phyloP scores from a whole-genome alignment of 2,329 filamentous ascomycete species.

The Ascochyta rabiei region DNA sequence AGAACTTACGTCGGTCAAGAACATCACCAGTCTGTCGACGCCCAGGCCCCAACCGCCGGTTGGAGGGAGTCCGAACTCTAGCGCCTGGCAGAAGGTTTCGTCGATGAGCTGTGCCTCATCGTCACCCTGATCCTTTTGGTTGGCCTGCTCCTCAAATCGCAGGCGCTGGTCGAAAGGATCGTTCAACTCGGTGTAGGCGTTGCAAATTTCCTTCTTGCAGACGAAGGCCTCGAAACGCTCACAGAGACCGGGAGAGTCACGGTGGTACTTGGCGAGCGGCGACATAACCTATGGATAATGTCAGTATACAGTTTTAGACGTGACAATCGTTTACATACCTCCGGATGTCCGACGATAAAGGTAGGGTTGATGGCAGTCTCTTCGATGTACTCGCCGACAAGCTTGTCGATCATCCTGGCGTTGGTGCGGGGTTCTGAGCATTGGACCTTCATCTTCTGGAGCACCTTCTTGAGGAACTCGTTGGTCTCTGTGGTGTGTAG shows the following conservation, averaged over 20 bases:
- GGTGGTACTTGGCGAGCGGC: conserved; percentile 94
- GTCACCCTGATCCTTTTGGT: conserved; percentile 90
- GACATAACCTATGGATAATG: conserved; percentile 80
- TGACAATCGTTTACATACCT: no score
- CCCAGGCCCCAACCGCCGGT: conserved; percentile 98
- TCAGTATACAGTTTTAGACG: no score
- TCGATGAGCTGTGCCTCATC: conserved; percentile 96
- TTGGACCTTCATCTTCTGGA: conserved; percentile 89
- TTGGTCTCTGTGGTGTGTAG: conserved; percentile 89
- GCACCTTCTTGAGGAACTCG: conserved; percentile 74
- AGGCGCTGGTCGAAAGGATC: conserved; percentile 90
- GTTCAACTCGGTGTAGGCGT: conserved; percentile 98
- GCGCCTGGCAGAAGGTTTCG: conserved; percentile 88
- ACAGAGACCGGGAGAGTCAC: conserved; percentile 74
- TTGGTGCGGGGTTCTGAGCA: conserved; percentile 92
- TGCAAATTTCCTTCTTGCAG: conserved; percentile 95
- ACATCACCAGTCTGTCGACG: conserved; percentile 93
- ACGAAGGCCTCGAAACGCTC: conserved; percentile 98
- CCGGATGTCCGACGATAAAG: conserved; percentile 68
- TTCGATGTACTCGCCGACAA: conserved; percentile 92
- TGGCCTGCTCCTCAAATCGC: conserved; percentile 81
- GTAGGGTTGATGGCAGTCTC: conserved; percentile 92
- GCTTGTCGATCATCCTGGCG: conserved; percentile 93
- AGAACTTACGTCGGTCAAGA: conserved; percentile 72
- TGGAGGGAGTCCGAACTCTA: conserved; percentile 87